Base-by-base conservation (phyloP, 352 stramenopile genomes). In the Blastocystis sp. region DNA sequence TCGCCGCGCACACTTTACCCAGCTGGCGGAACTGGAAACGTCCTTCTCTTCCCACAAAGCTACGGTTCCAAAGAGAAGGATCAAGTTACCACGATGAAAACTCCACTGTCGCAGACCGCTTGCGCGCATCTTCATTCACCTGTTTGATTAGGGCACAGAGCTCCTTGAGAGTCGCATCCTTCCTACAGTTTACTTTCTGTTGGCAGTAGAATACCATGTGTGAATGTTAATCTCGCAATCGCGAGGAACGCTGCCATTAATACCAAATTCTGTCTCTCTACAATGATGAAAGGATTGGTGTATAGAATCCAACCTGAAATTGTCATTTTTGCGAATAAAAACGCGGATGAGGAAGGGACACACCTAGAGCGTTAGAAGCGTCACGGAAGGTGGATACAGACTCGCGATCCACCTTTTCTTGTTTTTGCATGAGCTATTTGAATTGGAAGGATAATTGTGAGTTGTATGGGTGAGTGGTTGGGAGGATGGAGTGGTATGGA, bases 151-250 rank as follows among this genome's bases (percentile, higher is more conserved):
- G 46, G 3, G 69, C 11, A n/a, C 69, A 81, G 9, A 81, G 69
- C 46, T 81, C 69, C 40, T 81, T 81, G 16, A 81, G 36, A 1
- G 69, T 65, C 16, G 69, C 69, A 64, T 81, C 69, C 42, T 81
- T 81, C 69, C 69, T 81, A 64, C 32, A 44, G 1, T 8, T 29
- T 81, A 16, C 32, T 1, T 11, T n/a, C 6, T n/a, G 29, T 4
- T 1, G n/a, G 9, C 4, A 34, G 3, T 27, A 46, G 1, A 34
- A 16, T 51, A 81, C 69, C 69, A 81, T 44, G 69, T 81, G 34
- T 81, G 69, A 40, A 81, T 81, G 27, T 81, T 81, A 44, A 81
- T 81, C 69, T 81, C 69, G 34, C 69, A 81, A 29, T 81, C 38
- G 16, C 69, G 21, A 46, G 69, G 69, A 64, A 81, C 69, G 36